phyloP scores from a whole-genome alignment of 768 basidiomycete genomes.

The Lentinula detonsa region DNA sequence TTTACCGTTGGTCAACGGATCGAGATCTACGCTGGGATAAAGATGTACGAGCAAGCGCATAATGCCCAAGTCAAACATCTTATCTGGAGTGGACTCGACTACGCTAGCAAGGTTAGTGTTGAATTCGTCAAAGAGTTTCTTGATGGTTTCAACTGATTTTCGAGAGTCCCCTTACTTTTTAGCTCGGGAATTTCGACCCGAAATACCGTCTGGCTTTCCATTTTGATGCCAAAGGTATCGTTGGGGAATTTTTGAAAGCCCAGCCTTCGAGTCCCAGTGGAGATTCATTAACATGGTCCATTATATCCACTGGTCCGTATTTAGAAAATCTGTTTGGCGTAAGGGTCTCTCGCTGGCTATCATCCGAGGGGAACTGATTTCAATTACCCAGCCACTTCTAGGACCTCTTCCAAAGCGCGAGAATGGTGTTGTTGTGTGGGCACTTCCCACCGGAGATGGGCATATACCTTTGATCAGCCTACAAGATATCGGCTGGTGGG shows the following conservation, averaged over 20 bases:
- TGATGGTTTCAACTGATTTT: not conserved
- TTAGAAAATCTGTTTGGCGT: slow-evolving; percentile 35
- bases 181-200: slow-evolving; percentile 2
- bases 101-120: not conserved
- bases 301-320: slow-evolving; percentile 33
- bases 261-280: slow-evolving; percentile 27
- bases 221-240: slow-evolving; percentile 35
- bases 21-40: slow-evolving; percentile 1
- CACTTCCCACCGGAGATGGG: slow-evolving; percentile 27
- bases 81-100: slow-evolving; percentile 5
- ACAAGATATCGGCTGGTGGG: slow-evolving; percentile 34
- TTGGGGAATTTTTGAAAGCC: slow-evolving; percentile 29
- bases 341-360: slow-evolving; percentile 5
- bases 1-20: slow-evolving; percentile 2
- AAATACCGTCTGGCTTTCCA: slow-evolving; percentile 29
- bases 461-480: slow-evolving; percentile 33
- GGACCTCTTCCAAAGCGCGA: slow-evolving; percentile 27
- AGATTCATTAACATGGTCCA: slow-evolving; percentile 25
- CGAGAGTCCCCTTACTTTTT: not conserved
- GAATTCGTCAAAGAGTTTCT: not conserved
- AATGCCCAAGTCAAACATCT: slow-evolving; percentile 3
- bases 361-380: not conserved
- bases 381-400: slow-evolving; percentile 18
- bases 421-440: slow-evolving; percentile 36
- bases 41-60: slow-evolving; percentile 1